Base-by-base conservation (phyloP, 208 protist species). In the Crithidia thermophila region DNA sequence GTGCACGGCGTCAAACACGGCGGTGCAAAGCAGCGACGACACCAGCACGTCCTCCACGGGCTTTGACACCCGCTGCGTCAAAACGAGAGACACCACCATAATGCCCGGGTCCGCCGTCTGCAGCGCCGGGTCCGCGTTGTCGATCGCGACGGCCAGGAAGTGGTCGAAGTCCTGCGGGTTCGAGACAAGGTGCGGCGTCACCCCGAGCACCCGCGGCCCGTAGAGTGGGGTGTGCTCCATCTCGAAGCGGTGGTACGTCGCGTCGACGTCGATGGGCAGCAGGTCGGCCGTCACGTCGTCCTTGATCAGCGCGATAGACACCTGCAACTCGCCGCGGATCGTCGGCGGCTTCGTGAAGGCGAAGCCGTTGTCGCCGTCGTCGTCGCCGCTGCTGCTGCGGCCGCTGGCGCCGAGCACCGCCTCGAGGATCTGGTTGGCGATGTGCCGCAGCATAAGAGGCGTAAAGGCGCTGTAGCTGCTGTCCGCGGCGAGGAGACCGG, bases 231-330 rank as follows among this genome's bases (percentile, higher is more conserved):
- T 81, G 49, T 82, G 49, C 52, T 93, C 79, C 49, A 93, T 76
- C 55, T 84, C 83, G 61, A 90, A 90, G 36, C 64, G 72, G 56
- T 88, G 81, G 58, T 82, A 79, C 13, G 72, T 66, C 10, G 72
- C 60, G 39, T 83, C 72, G n/a, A 72, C 77, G 25, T 90, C 74
- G 46, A 78, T 74, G 30, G 80, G 77, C 25, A 93, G 61, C 50
- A 93, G 61, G 60, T 93, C 87, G 18, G 81, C 84, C 18, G 81
- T 84, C 37, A 88, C 76, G 37, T 81, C 79, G 56, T 93, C 84
- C 70, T 87, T 90, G 60, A 93, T 73, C 28, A 93, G 82, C 18
- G 84, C 70, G 42, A 93, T 93, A 21, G 84, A 88, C 59, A 90
- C 79, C 40, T 82, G 75, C 67, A 93, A 62, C 61, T 93, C 87